Evolutionary conservation across 345 rosid genomes (phyloP).

Genomic region (Bruguiera parviflora): DNA sequence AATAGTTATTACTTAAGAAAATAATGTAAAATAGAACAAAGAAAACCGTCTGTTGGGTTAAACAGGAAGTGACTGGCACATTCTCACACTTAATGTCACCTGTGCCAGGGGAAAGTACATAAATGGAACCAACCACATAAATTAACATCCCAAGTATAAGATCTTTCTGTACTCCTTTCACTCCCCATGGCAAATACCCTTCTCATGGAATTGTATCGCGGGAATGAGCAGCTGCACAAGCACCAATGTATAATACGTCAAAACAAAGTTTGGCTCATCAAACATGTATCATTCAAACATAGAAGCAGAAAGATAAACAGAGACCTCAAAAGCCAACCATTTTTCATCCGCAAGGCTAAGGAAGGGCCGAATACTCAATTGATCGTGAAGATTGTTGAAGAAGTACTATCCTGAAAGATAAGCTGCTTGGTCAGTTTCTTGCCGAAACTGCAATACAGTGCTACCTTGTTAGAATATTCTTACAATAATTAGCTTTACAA

Average conservation of each 20-base stretch:
- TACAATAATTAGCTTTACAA: no score
- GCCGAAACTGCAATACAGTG: slow-evolving; percentile 69
- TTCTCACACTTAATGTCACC: slow-evolving; percentile 99
- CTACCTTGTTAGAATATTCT: background rate
- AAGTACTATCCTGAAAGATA: slow-evolving; percentile 85
- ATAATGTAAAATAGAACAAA: slow-evolving; percentile 3
- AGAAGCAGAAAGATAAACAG: slow-evolving; percentile 6
- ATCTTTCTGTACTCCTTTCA: slow-evolving; percentile 16
- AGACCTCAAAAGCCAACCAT: slow-evolving; percentile 97
- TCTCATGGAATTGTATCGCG: slow-evolving; percentile 87
- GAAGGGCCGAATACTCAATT: slow-evolving; percentile 87
- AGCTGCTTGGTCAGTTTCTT: slow-evolving; percentile 96
- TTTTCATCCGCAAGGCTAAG: slow-evolving; percentile 86
- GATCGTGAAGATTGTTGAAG: slow-evolving; percentile 90
- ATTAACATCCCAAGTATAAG: background rate
- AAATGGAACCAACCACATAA: slow-evolving; percentile 2
- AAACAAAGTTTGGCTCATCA: background rate
- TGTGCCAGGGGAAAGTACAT: slow-evolving; percentile 21
- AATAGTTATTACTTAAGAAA: slow-evolving; percentile 7
- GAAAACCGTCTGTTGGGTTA: background rate
- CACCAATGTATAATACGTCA: slow-evolving; percentile 18
- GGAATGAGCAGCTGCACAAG: slow-evolving; percentile 85
- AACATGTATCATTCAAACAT: background rate
- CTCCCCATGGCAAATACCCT: slow-evolving; percentile 88
- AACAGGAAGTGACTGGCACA: slow-evolving; percentile 65